Conservation (phyloP, 208 protist species). For the Endotrypanum monterogeii region DNA sequence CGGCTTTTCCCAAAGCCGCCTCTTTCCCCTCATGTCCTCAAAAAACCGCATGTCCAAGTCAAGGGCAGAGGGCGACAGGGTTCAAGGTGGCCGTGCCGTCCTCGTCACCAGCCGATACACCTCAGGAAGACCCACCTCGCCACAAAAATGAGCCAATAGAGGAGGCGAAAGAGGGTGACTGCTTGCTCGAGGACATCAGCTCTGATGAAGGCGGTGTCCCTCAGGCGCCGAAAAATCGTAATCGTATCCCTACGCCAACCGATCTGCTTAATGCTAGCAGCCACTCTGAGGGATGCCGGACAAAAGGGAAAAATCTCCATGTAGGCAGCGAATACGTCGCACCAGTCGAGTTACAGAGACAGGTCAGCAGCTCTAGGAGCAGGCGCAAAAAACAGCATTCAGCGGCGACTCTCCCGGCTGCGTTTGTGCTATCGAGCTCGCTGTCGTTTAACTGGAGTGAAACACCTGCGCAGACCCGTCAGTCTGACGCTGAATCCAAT, state of each 20-base stretch:
- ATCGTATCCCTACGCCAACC: conserved; percentile 4
- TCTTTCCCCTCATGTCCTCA: neutral
- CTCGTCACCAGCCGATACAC: neutral
- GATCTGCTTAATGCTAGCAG: neutral
- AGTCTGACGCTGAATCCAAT: neutral
- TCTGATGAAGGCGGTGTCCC: neutral
- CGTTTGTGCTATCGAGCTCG: conserved; percentile 19
- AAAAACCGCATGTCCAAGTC: neutral
- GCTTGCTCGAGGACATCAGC: neutral
- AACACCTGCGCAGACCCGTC: conserved; percentile 1
- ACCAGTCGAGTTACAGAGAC: neutral
- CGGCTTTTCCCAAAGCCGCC: neutral
- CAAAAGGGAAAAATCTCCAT: neutral
- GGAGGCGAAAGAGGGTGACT: neutral
- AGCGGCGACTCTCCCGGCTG: neutral
- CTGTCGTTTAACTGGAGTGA: conserved; percentile 4
- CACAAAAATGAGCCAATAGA: neutral
- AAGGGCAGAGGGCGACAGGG: neutral
- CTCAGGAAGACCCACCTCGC: neutral
- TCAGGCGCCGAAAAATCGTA: neutral
- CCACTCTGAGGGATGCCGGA: neutral
- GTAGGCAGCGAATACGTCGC: neutral
- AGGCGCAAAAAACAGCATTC: neutral
- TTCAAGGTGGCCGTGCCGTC: neutral
- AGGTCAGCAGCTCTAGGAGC: neutral